phyloP scores from a whole-genome alignment of 257 asterid genomes.

The Nicotiana paniculata region DNA sequence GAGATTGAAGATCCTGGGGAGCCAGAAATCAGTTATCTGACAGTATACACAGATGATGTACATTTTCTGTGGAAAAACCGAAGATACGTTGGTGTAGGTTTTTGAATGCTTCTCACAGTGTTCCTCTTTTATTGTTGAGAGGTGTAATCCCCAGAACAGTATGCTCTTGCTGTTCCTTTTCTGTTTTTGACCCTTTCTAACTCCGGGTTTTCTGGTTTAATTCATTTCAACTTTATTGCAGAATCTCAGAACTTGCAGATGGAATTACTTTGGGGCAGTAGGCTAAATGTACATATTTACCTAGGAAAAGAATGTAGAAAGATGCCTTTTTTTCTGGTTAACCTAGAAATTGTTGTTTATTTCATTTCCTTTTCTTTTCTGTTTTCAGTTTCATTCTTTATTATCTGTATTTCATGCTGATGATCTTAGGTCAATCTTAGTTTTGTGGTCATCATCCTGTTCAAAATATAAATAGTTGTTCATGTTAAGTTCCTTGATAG shows the following conservation, averaged over 20 bases:
- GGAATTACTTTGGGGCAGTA: slow-evolving; percentile 7
- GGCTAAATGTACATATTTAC: slow-evolving; percentile 26
- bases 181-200: neutral
- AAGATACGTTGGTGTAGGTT: neutral
- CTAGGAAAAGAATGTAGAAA: slow-evolving; percentile 11
- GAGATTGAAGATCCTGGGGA: neutral
- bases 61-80: slow-evolving; percentile 7
- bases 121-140: neutral
- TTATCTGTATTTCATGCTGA: neutral
- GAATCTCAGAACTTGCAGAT: slow-evolving; percentile 20
- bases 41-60: neutral
- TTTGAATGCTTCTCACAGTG: neutral
- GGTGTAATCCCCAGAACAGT: neutral
- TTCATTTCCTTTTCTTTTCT: neutral
- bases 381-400: neutral
- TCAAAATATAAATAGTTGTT: neutral
- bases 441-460: slow-evolving; percentile 1
- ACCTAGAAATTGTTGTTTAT: neutral
- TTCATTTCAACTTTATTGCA: slow-evolving; percentile 15
- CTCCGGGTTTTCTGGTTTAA: neutral
- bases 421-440: neutral
- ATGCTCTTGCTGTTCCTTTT: neutral
- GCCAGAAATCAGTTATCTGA: neutral
- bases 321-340: neutral
- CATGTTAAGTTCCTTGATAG: neutral